These are phyloP conservation scores for Colletotrichum siamense DNA, from an alignment of 2,329 filamentous ascomycete species.

Conservation along the genomic window DNA sequence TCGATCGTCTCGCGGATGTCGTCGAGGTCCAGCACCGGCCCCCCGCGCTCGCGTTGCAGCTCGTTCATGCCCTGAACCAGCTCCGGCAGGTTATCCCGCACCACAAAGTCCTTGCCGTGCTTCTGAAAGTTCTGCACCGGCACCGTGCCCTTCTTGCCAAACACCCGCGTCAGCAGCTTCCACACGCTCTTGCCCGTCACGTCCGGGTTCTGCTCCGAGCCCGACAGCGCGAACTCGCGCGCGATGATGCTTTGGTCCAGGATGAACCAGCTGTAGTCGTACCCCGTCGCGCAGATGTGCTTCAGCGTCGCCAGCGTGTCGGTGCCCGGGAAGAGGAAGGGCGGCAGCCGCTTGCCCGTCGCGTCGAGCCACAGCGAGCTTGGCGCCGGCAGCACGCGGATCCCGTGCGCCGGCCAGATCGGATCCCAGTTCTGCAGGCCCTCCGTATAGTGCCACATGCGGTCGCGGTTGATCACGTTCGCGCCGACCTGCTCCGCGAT, in stretches of 20 bases:
- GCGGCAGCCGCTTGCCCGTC: conserved; percentile 61
- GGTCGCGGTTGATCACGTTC: conserved; percentile 62
- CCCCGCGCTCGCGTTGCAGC: conserved; percentile 50
- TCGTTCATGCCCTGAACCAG: conserved; percentile 65
- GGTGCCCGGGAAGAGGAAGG: conserved; percentile 60
- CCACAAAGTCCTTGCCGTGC: conserved; percentile 64
- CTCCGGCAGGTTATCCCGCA: conserved; percentile 59
- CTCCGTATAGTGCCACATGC: conserved; percentile 73
- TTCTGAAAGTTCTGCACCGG: conserved; percentile 65
- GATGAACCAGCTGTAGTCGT: conserved; percentile 70
- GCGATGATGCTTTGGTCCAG: conserved; percentile 63
- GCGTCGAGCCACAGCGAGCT: conserved; percentile 69
- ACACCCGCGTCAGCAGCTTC: conserved; percentile 55
- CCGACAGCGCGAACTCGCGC: conserved; percentile 66
- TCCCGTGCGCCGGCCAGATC: conserved; percentile 67
- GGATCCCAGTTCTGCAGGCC: conserved; percentile 66
- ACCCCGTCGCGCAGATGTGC: conserved; percentile 64
- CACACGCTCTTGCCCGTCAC: conserved; percentile 62
- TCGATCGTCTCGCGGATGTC: conserved; percentile 53
- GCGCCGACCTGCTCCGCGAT: conserved; percentile 60
- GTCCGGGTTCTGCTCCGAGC: conserved; percentile 69
- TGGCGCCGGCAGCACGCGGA: conserved; percentile 64
- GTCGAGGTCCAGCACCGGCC: conserved; percentile 51
- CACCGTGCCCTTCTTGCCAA: conserved; percentile 56
- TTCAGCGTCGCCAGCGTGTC: conserved; percentile 64